Percentiles rank a stretch among this genome's conserved stretches.
These are phyloP conservation scores for Cucurbita pepo DNA, from an alignment of 306 rosid genomes.

Conservation along the genomic window DNA sequence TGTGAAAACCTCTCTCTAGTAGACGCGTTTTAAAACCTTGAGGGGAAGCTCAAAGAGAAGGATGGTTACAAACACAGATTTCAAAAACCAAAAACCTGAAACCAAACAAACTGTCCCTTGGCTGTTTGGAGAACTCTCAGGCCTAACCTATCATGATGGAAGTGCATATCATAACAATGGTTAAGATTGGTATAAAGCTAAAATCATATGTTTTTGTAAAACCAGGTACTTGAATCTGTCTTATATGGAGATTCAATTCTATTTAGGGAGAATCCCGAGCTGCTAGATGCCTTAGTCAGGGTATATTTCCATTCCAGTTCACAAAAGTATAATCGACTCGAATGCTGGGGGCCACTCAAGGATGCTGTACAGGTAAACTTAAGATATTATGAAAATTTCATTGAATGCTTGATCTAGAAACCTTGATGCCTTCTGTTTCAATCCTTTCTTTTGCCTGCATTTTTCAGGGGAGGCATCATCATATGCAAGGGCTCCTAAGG, in stretches of 20 bases:
- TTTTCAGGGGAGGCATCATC: slow-evolving; percentile 44
- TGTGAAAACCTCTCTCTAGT: too few relatives aligned
- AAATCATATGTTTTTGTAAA: slow-evolving; percentile 5
- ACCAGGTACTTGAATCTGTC: slow-evolving; percentile 70
- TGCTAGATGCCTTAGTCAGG: slow-evolving; percentile 54
- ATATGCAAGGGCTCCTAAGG: slow-evolving; percentile 30
- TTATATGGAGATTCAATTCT: slow-evolving; percentile 62
- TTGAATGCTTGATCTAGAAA: not conserved
- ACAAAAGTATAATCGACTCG: slow-evolving; percentile 53
- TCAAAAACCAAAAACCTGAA: too few relatives aligned
- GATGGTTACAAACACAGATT: too few relatives aligned
- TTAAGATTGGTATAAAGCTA: not conserved
- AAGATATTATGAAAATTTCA: not conserved
- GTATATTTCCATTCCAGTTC: slow-evolving; percentile 85
- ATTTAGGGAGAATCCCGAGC: slow-evolving; percentile 60
- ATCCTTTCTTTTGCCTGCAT: not conserved
- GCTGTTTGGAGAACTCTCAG: not conserved
- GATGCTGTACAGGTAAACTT: slow-evolving; percentile 57
- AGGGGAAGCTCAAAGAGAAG: too few relatives aligned
- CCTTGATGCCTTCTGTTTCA: not conserved
- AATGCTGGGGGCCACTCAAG: slow-evolving; percentile 88
- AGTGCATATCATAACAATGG: not conserved
- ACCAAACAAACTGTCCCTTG: not conserved
- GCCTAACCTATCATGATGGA: not conserved
- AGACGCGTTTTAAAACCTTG: too few relatives aligned